phyloP scores from a whole-genome alignment of 176 grass and related monocot genomes.

The Thalia dealbata region DNA sequence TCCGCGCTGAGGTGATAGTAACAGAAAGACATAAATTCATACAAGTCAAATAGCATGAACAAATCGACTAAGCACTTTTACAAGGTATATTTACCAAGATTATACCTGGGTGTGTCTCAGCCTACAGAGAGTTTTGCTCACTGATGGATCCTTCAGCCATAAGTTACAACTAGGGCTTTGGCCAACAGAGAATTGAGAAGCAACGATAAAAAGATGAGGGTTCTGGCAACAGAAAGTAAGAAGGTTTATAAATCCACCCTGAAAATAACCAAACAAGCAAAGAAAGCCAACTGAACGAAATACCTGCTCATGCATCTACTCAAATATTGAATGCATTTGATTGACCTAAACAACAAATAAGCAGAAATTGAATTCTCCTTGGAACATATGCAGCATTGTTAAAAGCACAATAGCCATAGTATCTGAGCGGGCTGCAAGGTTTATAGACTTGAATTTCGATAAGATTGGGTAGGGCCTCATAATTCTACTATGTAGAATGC shows the following conservation, averaged over 20 bases:
- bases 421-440: too few species aligned
- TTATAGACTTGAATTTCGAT: too few species aligned
- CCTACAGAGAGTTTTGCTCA: constrained; percentile 88
- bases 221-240: constrained; percentile 43
- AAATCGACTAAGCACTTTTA: constrained; percentile 17
- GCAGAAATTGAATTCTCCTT: neutral
- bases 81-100: constrained; percentile 14
- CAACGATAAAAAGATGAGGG: constrained; percentile 60
- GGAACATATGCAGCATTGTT: neutral
- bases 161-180: constrained; percentile 62
- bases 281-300: neutral
- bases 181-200: constrained; percentile 59
- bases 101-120: constrained; percentile 53
- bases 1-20: constrained; percentile 25
- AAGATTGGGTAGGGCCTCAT: too few species aligned
- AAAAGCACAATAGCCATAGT: too few species aligned
- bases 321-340: neutral
- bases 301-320: neutral
- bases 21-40: neutral
- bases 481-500: too few species aligned
- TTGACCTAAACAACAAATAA: neutral
- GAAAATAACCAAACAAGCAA: neutral
- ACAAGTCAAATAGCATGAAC: constrained; percentile 2
- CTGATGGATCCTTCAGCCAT: constrained; percentile 59
- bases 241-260: constrained; percentile 10